These are phyloP conservation scores for Mycosphaerella sp. DNA, from an alignment of 2,329 filamentous ascomycete species.

Conservation along the genomic window DNA sequence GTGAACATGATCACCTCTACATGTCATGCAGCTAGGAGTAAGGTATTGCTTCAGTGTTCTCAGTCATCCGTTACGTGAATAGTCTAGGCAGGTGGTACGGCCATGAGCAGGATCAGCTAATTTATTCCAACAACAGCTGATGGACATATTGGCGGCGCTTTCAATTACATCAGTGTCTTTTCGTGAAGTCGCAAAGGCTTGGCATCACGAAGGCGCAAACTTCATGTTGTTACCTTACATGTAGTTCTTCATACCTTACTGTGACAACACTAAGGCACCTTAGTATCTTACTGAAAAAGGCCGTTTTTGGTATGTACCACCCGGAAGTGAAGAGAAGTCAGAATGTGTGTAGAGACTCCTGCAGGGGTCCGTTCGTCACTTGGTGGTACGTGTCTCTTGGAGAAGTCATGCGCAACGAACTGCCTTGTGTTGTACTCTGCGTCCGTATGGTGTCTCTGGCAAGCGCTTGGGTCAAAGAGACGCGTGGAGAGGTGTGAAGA, in stretches of 20 bases:
- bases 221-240: neutral
- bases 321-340: neutral
- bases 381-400: neutral
- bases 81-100: neutral
- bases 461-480: neutral
- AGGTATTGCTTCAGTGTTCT: slow-evolving; percentile 7
- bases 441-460: neutral
- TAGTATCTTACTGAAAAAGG: neutral
- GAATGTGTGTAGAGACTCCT: neutral
- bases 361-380: neutral
- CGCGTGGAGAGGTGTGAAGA: neutral
- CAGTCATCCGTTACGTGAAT: neutral
- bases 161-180: neutral
- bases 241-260: neutral
- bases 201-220: neutral
- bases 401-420: neutral
- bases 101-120: neutral
- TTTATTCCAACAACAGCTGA: too few relatives aligned
- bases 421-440: neutral
- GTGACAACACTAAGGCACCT: neutral
- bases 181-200: neutral
- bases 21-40: slow-evolving; percentile 16
- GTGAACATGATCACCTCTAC: neutral
- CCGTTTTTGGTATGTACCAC: neutral
- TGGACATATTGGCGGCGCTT: neutral